Evolutionary conservation across 225 moss, liverwort and hornwort genomes (phyloP), one percentile per base, ranked within the genome.

Genomic region (Bryum argenteum): DNA sequence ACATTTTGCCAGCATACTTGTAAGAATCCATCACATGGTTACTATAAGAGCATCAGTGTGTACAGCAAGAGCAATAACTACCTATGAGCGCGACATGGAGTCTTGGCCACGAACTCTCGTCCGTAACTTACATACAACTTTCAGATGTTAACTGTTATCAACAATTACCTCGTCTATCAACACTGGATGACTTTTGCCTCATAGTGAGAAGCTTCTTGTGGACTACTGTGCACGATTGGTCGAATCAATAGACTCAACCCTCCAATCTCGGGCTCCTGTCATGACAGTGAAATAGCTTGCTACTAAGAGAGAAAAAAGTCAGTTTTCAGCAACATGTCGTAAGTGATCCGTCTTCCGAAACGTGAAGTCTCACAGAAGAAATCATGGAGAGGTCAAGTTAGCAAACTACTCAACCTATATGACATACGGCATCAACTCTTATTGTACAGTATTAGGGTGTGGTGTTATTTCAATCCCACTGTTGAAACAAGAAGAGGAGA

Each of bases 141-240:
- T 45, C 17, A 13, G 50, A 33, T 33, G 33, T 33, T 33, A 6
- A 33, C 33, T 6, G 5, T 33, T 33, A 33, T 2, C 28, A 28
- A 28, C 9, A 58, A 48, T 24, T 43, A 56, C 16, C 56, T 55
- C 44, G 58, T 71, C 51, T 26, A 6, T 23, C 1, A 17, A 23
- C 18, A 47, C 10, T 54, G 15, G 1, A 22, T 50, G 23, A 22
- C 67, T 47, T 21, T 60, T 48, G 39, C 23, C 67, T 58, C 66
- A 7, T 39, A 60, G 59, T 52, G 43, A 66, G 74, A 69, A 55
- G 69, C 12, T 76, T 69, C 44, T 69, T 55, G 69, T 33, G 53
- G 42, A 61, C 8, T 48, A 24, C 50, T 60, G 60, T 60, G 26
- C 41, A 42, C 42, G 10, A 1, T 33, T 33, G 33, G 33, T 33